phyloP scores from a whole-genome alignment of 257 asterid species.

The Solanum medicagineum region DNA sequence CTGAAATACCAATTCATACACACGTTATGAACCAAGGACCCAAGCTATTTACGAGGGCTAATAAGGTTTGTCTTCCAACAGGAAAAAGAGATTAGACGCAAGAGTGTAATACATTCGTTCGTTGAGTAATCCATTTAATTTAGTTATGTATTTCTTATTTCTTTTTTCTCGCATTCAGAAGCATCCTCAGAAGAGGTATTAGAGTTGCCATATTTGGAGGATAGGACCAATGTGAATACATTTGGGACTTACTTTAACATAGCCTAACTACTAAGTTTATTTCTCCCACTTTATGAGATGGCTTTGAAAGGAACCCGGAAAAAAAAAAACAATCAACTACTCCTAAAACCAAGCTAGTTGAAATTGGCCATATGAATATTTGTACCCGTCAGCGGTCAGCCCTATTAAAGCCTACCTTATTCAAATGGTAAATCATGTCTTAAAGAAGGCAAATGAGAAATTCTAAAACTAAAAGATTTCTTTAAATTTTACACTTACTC shows the following conservation, averaged over 20 bases:
- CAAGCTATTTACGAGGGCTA: background rate
- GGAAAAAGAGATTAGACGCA: background rate
- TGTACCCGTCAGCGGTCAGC: background rate
- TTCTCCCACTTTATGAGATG: background rate
- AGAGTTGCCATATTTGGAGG: background rate
- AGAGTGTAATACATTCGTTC: background rate
- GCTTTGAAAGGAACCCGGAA: background rate
- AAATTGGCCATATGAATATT: background rate
- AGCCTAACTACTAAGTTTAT: background rate
- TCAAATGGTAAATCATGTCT: background rate
- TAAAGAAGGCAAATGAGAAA: background rate
- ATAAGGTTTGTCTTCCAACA: background rate
- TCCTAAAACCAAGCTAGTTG: background rate
- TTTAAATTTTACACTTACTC: background rate
- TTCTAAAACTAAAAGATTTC: background rate
- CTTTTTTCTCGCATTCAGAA: background rate
- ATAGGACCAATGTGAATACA: background rate
- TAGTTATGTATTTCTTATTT: background rate
- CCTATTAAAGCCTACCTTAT: background rate
- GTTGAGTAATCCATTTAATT: background rate
- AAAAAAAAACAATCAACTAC: background rate
- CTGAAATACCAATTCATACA: background rate
- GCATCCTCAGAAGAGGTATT: background rate
- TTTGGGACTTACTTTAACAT: background rate
- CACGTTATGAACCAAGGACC: background rate